These are phyloP conservation scores for Pleurotus djamor DNA, from an alignment of 768 basidiomycete species.

Conservation along the genomic window DNA sequence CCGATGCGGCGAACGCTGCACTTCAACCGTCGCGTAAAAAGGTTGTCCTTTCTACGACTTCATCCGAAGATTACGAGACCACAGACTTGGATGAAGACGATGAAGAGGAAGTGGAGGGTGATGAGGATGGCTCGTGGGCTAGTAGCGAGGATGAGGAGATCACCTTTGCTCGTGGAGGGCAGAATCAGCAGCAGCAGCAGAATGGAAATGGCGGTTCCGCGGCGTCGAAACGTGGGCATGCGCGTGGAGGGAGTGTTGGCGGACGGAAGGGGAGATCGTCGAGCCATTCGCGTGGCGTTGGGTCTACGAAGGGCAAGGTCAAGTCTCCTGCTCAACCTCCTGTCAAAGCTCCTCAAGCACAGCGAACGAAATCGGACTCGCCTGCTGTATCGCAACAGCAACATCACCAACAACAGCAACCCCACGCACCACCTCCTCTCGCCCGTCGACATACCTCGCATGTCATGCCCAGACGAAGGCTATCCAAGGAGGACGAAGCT, in stretches of 20 bases:
- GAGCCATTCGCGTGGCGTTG: neutral
- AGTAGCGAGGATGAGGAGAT: slow-evolving; percentile 48
- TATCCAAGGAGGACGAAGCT: slow-evolving; percentile 14
- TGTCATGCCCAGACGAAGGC: neutral
- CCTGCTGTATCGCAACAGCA: neutral
- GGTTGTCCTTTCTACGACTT: slow-evolving; percentile 11
- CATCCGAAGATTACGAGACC: slow-evolving; percentile 13
- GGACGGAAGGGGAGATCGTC: neutral
- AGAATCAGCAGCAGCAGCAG: neutral
- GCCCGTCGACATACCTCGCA: slow-evolving; percentile 1
- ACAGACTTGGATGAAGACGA: slow-evolving; percentile 32
- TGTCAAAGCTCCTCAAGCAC: neutral
- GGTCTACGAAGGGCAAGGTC: neutral
- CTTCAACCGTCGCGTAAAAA: slow-evolving; percentile 14
- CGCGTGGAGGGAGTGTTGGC: slow-evolving; percentile 5
- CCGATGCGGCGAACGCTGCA: neutral
- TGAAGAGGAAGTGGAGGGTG: slow-evolving; percentile 16
- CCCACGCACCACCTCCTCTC: neutral
- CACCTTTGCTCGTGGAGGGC: slow-evolving; percentile 10
- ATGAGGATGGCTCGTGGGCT: slow-evolving; percentile 54
- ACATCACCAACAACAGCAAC: slow-evolving; percentile 2
- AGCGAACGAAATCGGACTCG: neutral
- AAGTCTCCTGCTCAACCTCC: neutral
- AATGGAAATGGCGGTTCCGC: neutral
- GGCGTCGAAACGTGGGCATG: slow-evolving; percentile 13